A percentile compares a stretch with the other conserved stretches of the same genome.
Evolutionary conservation across 805 yeast species (phyloP).

Genomic region (Nematodospora valgi): DNA sequence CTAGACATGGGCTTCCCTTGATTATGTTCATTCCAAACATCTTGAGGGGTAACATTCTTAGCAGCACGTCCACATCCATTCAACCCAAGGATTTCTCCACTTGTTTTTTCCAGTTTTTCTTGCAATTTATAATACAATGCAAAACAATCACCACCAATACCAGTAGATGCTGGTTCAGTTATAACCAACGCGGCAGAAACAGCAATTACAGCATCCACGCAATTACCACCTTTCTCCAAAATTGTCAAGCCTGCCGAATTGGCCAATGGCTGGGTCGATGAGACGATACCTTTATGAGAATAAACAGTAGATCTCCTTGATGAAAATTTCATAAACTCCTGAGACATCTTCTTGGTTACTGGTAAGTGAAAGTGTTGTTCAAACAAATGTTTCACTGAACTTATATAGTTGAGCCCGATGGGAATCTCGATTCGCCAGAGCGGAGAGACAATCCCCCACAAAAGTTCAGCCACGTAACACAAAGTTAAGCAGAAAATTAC

Average conservation of each 20-base stretch:
- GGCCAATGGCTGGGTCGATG: conserved; percentile 76
- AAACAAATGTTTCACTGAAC: too few relatives aligned
- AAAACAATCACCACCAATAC: conserved; percentile 70
- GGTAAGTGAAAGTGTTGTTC: too few relatives aligned
- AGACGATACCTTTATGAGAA: conserved; percentile 68
- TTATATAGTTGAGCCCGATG: too few relatives aligned
- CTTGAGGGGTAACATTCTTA: conserved; percentile 43
- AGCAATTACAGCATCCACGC: conserved; percentile 63
- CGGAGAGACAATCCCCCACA: too few relatives aligned
- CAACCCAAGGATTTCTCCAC: conserved; percentile 52
- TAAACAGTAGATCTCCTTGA: conserved; percentile 75
- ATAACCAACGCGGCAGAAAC: conserved; percentile 54
- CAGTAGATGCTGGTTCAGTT: conserved; percentile 58
- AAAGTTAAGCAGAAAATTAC: too few relatives aligned
- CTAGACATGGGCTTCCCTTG: conserved; percentile 44
- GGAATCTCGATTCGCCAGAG: too few relatives aligned
- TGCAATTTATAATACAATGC: conserved; percentile 52
- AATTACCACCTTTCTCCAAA: conserved; percentile 69
- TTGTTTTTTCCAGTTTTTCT: conserved; percentile 23
- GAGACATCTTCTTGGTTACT: conserved; percentile 17
- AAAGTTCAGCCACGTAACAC: too few relatives aligned
- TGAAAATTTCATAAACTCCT: conserved; percentile 26
- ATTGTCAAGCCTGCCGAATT: conserved; percentile 68
- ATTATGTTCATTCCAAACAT: conserved; percentile 37
- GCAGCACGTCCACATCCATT: conserved; percentile 80